Base-by-base conservation (phyloP, 192 early-diverging fungal species). In the Physocladia obscura region DNA sequence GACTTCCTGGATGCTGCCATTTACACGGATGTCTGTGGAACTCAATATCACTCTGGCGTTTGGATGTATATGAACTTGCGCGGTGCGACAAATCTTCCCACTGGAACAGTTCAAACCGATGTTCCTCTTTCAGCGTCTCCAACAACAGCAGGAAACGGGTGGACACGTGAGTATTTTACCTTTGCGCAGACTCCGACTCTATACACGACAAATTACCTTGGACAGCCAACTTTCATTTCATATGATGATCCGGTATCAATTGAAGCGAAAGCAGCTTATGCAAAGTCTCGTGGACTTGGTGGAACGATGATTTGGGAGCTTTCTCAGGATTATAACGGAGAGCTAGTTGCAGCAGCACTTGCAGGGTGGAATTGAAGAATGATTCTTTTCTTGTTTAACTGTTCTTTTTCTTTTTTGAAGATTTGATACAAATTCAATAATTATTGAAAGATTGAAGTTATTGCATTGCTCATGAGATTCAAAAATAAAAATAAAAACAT, bases 221-320 rank as follows among this genome's bases (percentile, higher is more conserved):
- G 59, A 5, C 21, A 35, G 0, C 44, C 44, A 26, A 78, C 82
- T 4, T 92, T 87, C 58, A 82, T 91, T 49, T 88, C 89, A 6
- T 93, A 92, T 62, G 92, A 93, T 58, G 92, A 93, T 62, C 77
- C 82, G 22, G 69, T 77, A 34, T 91, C 89, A 1, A 31, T 92
- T 6, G 70, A 74, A 3, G 67, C 75, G 40, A 93, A 93, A 69
- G 84, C 89, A 5, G 77, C 84, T 2, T 79, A 81, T 74, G 86
- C 82, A 29, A 69, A 75, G 21, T 61, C 61, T 0, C 76, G 79
- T 40, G 76, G 70, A 11, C 72, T 93, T 32, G 82, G 62, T 5
- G 62, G 62, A 5, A 32, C 62, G 2, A 50, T 65, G 47, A 51
- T 65, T 65, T 65, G 62, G 62, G 62, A 65, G 24, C n/a, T 65